Conservation (phyloP, 108 stramenopile species). For the Asterionellopsis glacialis region DNA sequence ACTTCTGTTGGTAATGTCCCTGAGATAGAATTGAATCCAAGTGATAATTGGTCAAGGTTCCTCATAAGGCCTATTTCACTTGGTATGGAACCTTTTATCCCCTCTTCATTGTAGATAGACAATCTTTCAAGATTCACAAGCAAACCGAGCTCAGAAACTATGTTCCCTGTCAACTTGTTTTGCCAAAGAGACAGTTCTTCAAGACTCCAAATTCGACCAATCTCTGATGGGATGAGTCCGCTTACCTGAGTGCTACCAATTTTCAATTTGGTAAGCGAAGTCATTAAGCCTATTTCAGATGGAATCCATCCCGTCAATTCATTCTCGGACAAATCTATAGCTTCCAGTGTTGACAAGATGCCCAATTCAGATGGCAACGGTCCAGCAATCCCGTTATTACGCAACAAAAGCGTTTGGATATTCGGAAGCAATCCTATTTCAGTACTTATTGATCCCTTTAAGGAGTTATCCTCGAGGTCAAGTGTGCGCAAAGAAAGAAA, state of each 20-base stretch:
- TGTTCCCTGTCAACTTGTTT: neutral
- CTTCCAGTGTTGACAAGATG: neutral
- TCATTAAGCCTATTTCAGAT: slow-evolving; percentile 4
- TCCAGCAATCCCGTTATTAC: neutral
- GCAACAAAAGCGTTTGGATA: neutral
- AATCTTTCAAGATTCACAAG: neutral
- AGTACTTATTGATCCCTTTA: neutral
- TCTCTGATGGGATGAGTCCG: slow-evolving; percentile 1
- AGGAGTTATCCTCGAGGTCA: neutral
- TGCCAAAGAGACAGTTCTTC: no score
- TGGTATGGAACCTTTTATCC: neutral
- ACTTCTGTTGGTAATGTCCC: neutral
- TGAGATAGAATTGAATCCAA: no score
- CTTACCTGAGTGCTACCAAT: neutral
- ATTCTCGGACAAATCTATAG: neutral
- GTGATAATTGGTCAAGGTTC: neutral
- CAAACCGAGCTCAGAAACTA: slow-evolving; percentile 3
- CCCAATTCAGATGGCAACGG: neutral
- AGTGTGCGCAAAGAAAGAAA: neutral
- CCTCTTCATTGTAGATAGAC: neutral
- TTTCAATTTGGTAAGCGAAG: neutral
- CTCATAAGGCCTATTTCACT: neutral
- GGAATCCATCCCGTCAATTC: neutral
- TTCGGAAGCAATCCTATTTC: slow-evolving; percentile 6
- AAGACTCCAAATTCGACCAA: no score